Conservation (phyloP, 202 grass and related monocot genomes). For the Schoenoplectus tabernaemontani region DNA sequence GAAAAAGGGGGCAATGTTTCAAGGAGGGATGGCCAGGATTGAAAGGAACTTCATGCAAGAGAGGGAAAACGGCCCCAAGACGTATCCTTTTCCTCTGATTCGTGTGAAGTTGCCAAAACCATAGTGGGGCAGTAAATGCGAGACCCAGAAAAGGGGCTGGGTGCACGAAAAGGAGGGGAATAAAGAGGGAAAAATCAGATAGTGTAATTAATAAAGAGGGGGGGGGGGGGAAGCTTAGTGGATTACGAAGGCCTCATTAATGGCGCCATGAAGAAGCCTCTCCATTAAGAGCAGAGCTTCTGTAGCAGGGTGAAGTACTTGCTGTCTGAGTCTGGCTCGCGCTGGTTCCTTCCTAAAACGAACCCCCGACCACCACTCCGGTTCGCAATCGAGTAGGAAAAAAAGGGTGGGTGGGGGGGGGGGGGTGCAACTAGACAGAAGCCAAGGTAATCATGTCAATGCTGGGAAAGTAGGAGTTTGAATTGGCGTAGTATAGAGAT, state of each 20-base stretch:
- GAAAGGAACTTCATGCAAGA: conserved; percentile 11
- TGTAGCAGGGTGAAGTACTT: conserved; percentile 14
- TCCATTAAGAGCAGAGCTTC: conserved; percentile 38
- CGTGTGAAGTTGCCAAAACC: conserved; percentile 18
- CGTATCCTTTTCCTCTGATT: background rate
- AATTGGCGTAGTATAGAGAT: background rate
- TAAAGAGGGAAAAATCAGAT: conserved; percentile 10
- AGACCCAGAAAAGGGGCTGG: conserved; percentile 16
- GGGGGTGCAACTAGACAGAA: background rate
- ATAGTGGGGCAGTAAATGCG: background rate
- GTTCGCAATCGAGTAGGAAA: conserved; percentile 19
- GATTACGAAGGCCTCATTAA: conserved; percentile 49
- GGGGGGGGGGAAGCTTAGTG: too few relatives aligned
- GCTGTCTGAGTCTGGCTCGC: conserved; percentile 16
- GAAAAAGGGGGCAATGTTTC: background rate
- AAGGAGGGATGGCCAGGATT: background rate
- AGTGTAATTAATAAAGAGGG: background rate
- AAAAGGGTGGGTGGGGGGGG: background rate
- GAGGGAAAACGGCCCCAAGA: background rate
- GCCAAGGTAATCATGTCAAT: background rate
- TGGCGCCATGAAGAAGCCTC: conserved; percentile 63
- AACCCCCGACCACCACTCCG: background rate
- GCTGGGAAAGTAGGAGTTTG: background rate
- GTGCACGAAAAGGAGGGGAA: conserved; percentile 9
- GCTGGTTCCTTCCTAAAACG: conserved; percentile 13